Evolutionary conservation across 2,329 filamentous ascomycete species (phyloP).

Genomic region (Plectosphaerella sp.): DNA sequence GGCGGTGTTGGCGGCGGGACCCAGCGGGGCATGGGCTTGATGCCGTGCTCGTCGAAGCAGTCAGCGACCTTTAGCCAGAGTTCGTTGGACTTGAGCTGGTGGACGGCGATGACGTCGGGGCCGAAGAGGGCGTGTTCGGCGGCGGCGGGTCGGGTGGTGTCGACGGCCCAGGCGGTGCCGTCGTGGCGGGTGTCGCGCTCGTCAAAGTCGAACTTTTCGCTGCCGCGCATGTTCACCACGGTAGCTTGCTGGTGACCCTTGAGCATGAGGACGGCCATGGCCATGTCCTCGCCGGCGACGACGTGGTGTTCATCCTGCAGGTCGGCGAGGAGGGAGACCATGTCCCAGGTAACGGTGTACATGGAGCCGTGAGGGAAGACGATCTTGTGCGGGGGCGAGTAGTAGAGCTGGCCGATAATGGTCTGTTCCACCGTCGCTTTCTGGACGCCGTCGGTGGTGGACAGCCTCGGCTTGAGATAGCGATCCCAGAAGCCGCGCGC

Average conservation of each 20-base stretch:
- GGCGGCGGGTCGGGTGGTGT: slow-evolving; percentile 15
- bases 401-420: slow-evolving; percentile 23
- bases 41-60: slow-evolving; percentile 21
- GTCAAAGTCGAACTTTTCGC: slow-evolving; percentile 25
- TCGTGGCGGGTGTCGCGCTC: slow-evolving; percentile 19
- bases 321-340: slow-evolving; percentile 19
- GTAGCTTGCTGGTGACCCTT: slow-evolving; percentile 17
- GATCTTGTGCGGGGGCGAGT: slow-evolving; percentile 16
- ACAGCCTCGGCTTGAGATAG: slow-evolving; percentile 18
- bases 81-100: slow-evolving; percentile 20
- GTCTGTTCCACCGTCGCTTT: slow-evolving; percentile 16
- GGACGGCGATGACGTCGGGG: slow-evolving; percentile 17
- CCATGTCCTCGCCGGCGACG: slow-evolving; percentile 24
- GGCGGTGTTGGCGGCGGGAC: slow-evolving; percentile 13
- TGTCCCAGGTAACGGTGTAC: slow-evolving; percentile 28
- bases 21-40: slow-evolving; percentile 24
- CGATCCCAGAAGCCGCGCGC: slow-evolving; percentile 23
- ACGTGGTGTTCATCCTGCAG: slow-evolving; percentile 19
- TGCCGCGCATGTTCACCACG: slow-evolving; percentile 21
- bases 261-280: slow-evolving; percentile 21
- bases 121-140: slow-evolving; percentile 19
- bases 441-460: slow-evolving; percentile 7
- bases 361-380: slow-evolving; percentile 26
- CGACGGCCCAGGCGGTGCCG: slow-evolving; percentile 21
- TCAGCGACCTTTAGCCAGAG: slow-evolving; percentile 21